phyloP scores from a whole-genome alignment of 495 filamentous ascomycete genomes.

The Hyaloscypha bicolor region DNA sequence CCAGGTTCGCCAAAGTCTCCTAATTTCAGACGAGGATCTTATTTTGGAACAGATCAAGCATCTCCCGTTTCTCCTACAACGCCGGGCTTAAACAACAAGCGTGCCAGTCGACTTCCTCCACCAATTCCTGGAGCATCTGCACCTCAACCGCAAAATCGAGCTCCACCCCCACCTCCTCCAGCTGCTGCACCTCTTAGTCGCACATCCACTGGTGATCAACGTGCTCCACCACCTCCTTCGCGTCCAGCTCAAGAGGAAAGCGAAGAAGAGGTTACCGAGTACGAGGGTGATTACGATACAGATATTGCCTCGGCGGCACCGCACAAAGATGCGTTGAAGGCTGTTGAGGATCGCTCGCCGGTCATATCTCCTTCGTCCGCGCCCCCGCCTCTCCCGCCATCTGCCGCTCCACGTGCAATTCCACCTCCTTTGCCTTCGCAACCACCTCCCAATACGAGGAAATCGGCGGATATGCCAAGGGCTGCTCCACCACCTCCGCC shows the following conservation, averaged over 20 bases:
- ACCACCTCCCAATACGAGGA: conserved; percentile 37
- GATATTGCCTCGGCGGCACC: conserved; percentile 90
- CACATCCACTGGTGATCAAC: conserved; percentile 60
- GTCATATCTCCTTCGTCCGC: conserved; percentile 37
- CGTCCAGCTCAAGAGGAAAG: conserved; percentile 58
- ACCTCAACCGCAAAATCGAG: conserved; percentile 59
- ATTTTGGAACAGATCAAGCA: conserved; percentile 42
- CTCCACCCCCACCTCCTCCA: conserved; percentile 81
- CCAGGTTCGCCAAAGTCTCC: conserved; percentile 59
- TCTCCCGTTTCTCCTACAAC: conserved; percentile 54
- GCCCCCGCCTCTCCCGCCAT: conserved; percentile 63
- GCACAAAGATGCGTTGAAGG: conserved; percentile 87
- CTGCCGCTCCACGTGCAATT: conserved; percentile 49
- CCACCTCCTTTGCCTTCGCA: conserved; percentile 45
- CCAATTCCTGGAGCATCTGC: conserved; percentile 53
- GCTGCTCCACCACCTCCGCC: conserved; percentile 70
- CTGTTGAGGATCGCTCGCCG: conserved; percentile 66
- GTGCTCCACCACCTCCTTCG: conserved; percentile 40
- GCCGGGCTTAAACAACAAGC: conserved; percentile 47
- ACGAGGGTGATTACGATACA: conserved; percentile 98
- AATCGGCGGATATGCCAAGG: conserved; percentile 71
- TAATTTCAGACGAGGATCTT: conserved; percentile 50
- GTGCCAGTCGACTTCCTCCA: conserved; percentile 51
- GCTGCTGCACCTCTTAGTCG: conserved; percentile 55
- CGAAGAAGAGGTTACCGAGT: conserved; percentile 84